These are phyloP conservation scores for Amylocarpus encephaloides DNA, from an alignment of 2,329 filamentous ascomycete species.

Conservation along the genomic window DNA sequence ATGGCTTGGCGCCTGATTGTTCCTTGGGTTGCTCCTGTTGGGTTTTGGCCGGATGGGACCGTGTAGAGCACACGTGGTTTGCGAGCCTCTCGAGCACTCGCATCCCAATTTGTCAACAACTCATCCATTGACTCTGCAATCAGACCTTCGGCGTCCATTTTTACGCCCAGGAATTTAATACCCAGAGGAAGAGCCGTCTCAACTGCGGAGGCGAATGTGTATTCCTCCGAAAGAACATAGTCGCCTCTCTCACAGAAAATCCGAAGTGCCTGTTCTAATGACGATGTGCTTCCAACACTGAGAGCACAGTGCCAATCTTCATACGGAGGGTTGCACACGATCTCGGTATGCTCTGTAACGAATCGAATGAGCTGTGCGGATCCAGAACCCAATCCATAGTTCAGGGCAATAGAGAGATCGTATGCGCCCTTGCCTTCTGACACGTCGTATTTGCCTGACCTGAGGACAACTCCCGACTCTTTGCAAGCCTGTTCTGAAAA, in stretches of 20 bases:
- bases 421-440: conserved; percentile 48
- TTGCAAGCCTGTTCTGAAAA: conserved; percentile 65
- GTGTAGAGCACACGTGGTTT: conserved; percentile 67
- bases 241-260: conserved; percentile 76
- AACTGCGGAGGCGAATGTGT: conserved; percentile 72
- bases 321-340: conserved; percentile 81
- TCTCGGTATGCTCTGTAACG: conserved; percentile 91
- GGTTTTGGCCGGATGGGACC: conserved; percentile 68
- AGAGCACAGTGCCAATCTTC: conserved; percentile 82
- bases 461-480: conserved; percentile 53
- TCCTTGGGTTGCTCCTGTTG: conserved; percentile 65
- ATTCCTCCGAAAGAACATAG: conserved; percentile 79
- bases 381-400: conserved; percentile 86
- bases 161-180: conserved; percentile 51
- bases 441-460: conserved; percentile 79
- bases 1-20: conserved; percentile 51
- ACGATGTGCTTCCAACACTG: conserved; percentile 79
- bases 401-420: conserved; percentile 83
- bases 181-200: conserved; percentile 60
- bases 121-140: conserved; percentile 55
- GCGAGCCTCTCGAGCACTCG: conserved; percentile 44
- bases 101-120: conserved; percentile 60
- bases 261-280: conserved; percentile 75
- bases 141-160: conserved; percentile 62
- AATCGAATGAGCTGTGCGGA: conserved; percentile 83